phyloP scores from a whole-genome alignment of 306 rosid species.

The Inga laurina region DNA sequence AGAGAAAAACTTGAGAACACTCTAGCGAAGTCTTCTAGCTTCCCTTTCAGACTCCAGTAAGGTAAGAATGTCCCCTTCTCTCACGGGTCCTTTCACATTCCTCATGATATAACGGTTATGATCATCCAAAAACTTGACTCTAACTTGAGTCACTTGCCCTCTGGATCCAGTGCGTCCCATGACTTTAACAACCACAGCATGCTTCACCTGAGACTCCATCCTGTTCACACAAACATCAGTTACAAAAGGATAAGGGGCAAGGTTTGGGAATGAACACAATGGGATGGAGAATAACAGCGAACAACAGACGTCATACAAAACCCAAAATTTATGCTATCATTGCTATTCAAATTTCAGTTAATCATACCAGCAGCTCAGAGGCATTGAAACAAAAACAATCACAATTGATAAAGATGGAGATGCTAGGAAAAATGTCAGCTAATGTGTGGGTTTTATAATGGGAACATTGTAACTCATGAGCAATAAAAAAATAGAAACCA shows the following conservation, averaged over 20 bases:
- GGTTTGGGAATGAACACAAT: neutral
- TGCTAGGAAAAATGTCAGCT: neutral
- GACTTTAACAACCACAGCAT: conserved; percentile 49
- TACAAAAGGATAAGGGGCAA: neutral
- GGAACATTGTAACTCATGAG: neutral
- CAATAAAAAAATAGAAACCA: neutral
- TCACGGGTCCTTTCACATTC: conserved; percentile 53
- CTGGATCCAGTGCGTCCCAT: conserved; percentile 56
- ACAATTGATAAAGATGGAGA: neutral
- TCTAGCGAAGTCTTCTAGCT: conserved; percentile 58
- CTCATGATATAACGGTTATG: conserved; percentile 56
- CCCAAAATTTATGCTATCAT: neutral
- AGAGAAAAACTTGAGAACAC: neutral
- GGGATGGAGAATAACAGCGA: neutral
- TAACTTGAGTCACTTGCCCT: conserved; percentile 60
- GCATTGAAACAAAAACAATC: neutral
- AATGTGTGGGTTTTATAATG: neutral
- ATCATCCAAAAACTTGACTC: conserved; percentile 54
- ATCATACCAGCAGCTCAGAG: neutral
- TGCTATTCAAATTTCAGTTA: too few species aligned
- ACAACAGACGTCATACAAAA: neutral
- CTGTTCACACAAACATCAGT: conserved; percentile 25
- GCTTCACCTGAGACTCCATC: conserved; percentile 52
- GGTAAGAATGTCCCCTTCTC: conserved; percentile 54
- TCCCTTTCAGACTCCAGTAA: conserved; percentile 58